Conservation (phyloP, 2,329 filamentous ascomycete genomes). For the Drechmeria coniospora region DNA sequence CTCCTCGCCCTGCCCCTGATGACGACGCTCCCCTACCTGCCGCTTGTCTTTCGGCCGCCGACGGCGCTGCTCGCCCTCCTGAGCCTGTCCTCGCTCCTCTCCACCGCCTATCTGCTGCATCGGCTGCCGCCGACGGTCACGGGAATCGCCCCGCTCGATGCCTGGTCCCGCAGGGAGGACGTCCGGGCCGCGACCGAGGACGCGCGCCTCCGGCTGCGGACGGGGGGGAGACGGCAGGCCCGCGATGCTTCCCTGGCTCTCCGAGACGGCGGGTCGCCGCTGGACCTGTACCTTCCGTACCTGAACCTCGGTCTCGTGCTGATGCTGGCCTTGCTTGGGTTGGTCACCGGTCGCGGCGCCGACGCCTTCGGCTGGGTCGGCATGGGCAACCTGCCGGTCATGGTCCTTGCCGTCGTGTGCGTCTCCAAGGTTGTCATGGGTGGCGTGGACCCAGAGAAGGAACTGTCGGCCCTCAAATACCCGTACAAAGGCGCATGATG, state of each 20-base stretch:
- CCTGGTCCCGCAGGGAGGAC: slow-evolving; percentile 17
- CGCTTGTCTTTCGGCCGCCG: slow-evolving; percentile 17
- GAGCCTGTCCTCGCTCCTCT: slow-evolving; percentile 45
- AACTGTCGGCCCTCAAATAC: slow-evolving; percentile 47
- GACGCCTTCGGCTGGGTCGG: slow-evolving; percentile 22
- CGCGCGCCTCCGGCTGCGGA: slow-evolving; percentile 3
- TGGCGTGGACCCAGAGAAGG: slow-evolving; percentile 50
- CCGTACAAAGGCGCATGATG: slow-evolving; percentile 45
- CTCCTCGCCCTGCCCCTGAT: slow-evolving; percentile 47
- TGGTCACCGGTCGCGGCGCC: slow-evolving; percentile 18
- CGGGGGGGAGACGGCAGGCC: slow-evolving; percentile 5
- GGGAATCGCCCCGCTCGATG: slow-evolving; percentile 34
- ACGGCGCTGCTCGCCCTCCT: slow-evolving; percentile 34
- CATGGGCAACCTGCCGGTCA: slow-evolving; percentile 34
- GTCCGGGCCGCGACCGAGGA: slow-evolving; percentile 6
- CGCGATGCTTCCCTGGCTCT: slow-evolving; percentile 5
- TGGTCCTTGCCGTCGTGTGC: slow-evolving; percentile 46
- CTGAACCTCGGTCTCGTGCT: slow-evolving; percentile 43
- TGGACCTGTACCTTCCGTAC: slow-evolving; percentile 43
- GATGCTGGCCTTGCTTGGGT: slow-evolving; percentile 32
- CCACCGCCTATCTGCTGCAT: slow-evolving; percentile 46
- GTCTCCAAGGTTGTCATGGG: slow-evolving; percentile 50
- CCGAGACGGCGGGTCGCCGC: slow-evolving; percentile 21
- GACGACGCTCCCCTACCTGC: slow-evolving; percentile 37
- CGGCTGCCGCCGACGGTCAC: slow-evolving; percentile 38